These are phyloP conservation scores for Punica granatum DNA, from an alignment of 345 rosid species.

Conservation along the genomic window DNA sequence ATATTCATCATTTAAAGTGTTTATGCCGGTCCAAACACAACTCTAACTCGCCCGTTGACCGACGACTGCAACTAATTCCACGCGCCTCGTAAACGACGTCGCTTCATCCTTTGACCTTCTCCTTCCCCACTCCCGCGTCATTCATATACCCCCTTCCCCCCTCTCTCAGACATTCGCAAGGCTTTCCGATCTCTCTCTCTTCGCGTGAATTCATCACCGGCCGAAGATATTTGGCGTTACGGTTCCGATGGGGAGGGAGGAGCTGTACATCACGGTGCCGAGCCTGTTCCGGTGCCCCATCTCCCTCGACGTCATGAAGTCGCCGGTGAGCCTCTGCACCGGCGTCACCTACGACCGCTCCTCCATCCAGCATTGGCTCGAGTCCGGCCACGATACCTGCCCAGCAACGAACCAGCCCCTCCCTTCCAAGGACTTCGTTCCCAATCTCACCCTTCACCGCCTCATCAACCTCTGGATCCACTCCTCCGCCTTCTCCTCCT, in stretches of 20 bases:
- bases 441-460: slow-evolving; percentile 41
- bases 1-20: no score
- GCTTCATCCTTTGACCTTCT: slow-evolving; percentile 11
- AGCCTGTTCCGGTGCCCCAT: slow-evolving; percentile 46
- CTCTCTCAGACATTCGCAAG: not conserved
- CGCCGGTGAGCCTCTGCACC: slow-evolving; percentile 50
- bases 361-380: slow-evolving; percentile 49
- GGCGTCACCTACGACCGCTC: slow-evolving; percentile 56
- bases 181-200: not conserved
- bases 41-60: slow-evolving; percentile 14
- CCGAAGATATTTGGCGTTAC: not conserved
- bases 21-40: slow-evolving; percentile 2
- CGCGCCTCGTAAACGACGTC: slow-evolving; percentile 13
- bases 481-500: slow-evolving; percentile 4
- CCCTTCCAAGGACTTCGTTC: slow-evolving; percentile 33
- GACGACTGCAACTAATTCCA: slow-evolving; percentile 2
- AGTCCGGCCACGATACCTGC: slow-evolving; percentile 45
- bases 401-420: slow-evolving; percentile 53
- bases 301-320: slow-evolving; percentile 47
- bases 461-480: slow-evolving; percentile 36
- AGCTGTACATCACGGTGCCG: slow-evolving; percentile 38
- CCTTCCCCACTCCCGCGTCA: slow-evolving; percentile 1
- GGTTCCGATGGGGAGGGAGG: slow-evolving; percentile 24
- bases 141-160: slow-evolving; percentile 6
- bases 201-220: not conserved